phyloP scores from a whole-genome alignment of 2,329 filamentous ascomycete species.

The Diplodia intermedia region DNA sequence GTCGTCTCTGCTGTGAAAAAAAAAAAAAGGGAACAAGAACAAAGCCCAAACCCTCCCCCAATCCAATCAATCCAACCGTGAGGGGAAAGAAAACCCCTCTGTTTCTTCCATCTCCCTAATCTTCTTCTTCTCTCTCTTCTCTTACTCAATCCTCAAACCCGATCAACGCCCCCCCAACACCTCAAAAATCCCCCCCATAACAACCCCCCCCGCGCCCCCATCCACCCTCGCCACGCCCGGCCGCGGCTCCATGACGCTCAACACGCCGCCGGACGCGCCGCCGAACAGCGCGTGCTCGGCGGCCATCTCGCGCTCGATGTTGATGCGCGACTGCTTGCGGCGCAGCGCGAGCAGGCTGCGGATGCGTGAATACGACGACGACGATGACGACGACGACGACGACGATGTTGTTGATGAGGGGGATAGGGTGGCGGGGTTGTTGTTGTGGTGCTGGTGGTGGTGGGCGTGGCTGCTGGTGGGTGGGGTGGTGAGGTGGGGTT shows the following conservation, averaged over 20 bases:
- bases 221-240: conserved; percentile 24
- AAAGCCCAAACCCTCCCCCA: neutral
- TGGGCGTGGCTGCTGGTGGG: conserved; percentile 35
- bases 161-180: conserved; percentile 39
- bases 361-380: conserved; percentile 39
- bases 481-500: conserved; percentile 22
- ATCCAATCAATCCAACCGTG: neutral
- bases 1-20: neutral
- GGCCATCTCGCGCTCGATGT: conserved; percentile 44
- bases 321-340: conserved; percentile 43
- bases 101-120: too few species aligned
- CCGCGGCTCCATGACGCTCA: conserved; percentile 42
- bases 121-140: neutral
- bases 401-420: conserved; percentile 23
- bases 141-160: too few species aligned
- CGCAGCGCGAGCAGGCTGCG: conserved; percentile 44
- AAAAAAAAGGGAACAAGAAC: neutral
- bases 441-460: conserved; percentile 33
- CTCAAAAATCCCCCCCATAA: conserved; percentile 45
- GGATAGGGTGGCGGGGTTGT: conserved; percentile 1
- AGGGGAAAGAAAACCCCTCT: too few species aligned
- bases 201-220: conserved; percentile 37
- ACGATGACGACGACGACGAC: conserved; percentile 30
- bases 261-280: conserved; percentile 30
- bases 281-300: conserved; percentile 44